These are phyloP conservation scores for Fusarium sp. DNA, from an alignment of 2,329 filamentous ascomycete genomes.

Conservation along the genomic window DNA sequence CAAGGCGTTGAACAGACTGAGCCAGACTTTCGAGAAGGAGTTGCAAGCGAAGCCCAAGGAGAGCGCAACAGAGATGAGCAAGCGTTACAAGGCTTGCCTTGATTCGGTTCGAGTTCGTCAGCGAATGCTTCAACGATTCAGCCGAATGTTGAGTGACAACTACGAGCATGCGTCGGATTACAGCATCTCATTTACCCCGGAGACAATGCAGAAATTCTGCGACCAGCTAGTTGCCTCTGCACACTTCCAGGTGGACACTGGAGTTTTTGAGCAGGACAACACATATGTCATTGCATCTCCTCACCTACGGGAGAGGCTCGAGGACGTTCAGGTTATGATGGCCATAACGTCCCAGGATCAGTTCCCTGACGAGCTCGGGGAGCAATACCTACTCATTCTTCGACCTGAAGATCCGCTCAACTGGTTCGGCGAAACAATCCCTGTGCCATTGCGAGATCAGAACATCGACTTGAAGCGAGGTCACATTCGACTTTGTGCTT, in stretches of 20 bases:
- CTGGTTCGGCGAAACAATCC: constrained; percentile 85
- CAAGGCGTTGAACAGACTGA: constrained; percentile 90
- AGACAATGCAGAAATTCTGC: constrained; percentile 80
- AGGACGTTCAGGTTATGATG: constrained; percentile 88
- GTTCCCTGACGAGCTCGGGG: constrained; percentile 76
- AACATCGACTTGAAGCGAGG: constrained; percentile 88
- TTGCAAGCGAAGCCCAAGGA: constrained; percentile 87
- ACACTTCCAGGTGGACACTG: constrained; percentile 87
- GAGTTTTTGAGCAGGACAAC: constrained; percentile 77
- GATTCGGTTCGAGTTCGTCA: constrained; percentile 97
- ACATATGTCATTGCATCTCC: constrained; percentile 89
- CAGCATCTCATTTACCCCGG: constrained; percentile 79
- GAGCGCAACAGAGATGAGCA: constrained; percentile 89
- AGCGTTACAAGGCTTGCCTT: constrained; percentile 93
- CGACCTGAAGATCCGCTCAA: constrained; percentile 81
- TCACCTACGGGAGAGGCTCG: constrained; percentile 77
- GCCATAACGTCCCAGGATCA: constrained; percentile 72
- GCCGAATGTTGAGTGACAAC: constrained; percentile 87
- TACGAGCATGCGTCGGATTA: constrained; percentile 98
- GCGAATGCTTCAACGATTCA: constrained; percentile 96
- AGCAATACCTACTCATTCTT: constrained; percentile 84
- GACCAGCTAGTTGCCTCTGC: constrained; percentile 84
- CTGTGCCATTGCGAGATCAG: constrained; percentile 79
- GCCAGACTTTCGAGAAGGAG: constrained; percentile 91
- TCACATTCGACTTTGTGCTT: constrained; percentile 87